Evolutionary conservation across 768 basidiomycete genomes (phyloP).

Genomic region (Dacryopinax primogenitus): DNA sequence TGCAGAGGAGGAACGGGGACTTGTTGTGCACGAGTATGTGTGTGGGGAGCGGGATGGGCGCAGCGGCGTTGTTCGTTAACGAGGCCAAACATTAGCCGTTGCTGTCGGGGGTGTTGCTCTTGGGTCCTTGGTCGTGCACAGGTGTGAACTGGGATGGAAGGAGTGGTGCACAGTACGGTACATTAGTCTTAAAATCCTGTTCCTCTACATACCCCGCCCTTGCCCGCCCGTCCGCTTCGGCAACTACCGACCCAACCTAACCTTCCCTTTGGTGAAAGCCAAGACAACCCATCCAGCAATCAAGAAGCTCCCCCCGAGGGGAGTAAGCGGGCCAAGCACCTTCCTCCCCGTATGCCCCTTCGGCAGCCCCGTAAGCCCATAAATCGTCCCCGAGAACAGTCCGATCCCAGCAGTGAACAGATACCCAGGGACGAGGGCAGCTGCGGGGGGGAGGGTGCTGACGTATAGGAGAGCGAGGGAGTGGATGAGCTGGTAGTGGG

Average conservation of each 20-base stretch:
- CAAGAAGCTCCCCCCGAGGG: not conserved
- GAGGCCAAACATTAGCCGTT: not conserved
- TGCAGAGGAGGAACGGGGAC: conserved; percentile 52
- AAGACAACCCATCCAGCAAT: not conserved
- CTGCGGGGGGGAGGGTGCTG: not conserved
- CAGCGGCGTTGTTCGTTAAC: conserved; percentile 36
- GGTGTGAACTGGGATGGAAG: not conserved
- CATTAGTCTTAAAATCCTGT: too few relatives aligned
- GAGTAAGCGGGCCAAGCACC: not conserved
- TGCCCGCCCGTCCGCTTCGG: not conserved
- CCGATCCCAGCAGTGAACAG: conserved; percentile 1
- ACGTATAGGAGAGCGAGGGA: not conserved
- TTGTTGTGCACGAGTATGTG: conserved; percentile 75
- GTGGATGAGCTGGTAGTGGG: not conserved
- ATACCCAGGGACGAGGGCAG: not conserved
- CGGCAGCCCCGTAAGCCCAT: not conserved
- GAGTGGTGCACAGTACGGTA: too few relatives aligned
- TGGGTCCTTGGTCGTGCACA: not conserved
- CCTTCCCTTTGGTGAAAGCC: not conserved
- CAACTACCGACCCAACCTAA: too few relatives aligned
- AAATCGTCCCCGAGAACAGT: not conserved
- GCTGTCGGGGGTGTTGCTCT: not conserved
- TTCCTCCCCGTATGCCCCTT: not conserved
- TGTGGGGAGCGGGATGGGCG: conserved; percentile 78
- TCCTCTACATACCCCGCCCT: not conserved